Base-by-base conservation (phyloP, 176 grass and related monocot species). In the Tuctoria greenei region DNA sequence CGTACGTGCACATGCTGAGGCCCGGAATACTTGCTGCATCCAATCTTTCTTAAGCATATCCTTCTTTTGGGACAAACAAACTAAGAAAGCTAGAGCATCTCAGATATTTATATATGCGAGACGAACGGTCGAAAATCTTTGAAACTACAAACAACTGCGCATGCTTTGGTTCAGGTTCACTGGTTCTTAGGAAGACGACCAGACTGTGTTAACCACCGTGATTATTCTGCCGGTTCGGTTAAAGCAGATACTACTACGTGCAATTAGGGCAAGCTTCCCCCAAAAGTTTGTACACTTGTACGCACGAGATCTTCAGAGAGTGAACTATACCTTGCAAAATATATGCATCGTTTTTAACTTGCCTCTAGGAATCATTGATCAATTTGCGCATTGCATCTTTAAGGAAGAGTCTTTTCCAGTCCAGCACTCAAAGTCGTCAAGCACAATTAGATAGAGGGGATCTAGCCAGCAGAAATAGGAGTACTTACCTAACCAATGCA, bases 401-500 rank as follows among this genome's bases (percentile, higher is more conserved):
- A 60, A 67, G 35, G 62, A 75, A 69, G 18, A 40, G 51, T 51
- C 64, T 39, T 80, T 20, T 61, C 35, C 42, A 10, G 51, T 47
- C 3, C 45, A 47, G 45, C 11, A 66, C 31, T 21, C 36, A 35
- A 79, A 73, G 41, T 85, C 69, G 16, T 51, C 47, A 69, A 86
- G 41, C 49, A 74, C 23, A n/a, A 18, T 69, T 69, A 66, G 17
- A 24, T 8, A 35, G 35, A 51, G 43, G 58, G 34, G 64, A 40
- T 80, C 31, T 38, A 79, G 21, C 52, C 4, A 56, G 15, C 23
- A 79, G 10, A 28, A 51, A 11, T 67, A 80, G 61, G 47, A 51
- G 47, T 78, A 31, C 44, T 55, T 66, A 56, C 66, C 56, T 43
- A 84, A 79, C 67, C 23, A 55, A 64, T 72, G 31, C 31, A 31